phyloP scores from a whole-genome alignment of 768 basidiomycete genomes.

The Megacollybia marginata region DNA sequence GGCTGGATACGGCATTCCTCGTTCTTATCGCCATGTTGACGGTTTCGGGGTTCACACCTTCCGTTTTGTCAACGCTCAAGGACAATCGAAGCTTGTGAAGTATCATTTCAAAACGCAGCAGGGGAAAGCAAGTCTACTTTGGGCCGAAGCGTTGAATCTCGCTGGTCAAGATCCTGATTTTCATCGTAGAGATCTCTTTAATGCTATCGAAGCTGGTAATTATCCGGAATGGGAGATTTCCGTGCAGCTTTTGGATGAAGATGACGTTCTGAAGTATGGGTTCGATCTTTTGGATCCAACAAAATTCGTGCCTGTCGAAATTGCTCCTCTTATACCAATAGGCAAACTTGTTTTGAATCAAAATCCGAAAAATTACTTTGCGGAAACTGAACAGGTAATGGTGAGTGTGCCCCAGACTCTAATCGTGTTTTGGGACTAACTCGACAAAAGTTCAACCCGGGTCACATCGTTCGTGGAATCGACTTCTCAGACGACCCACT shows the following conservation, averaged over 20 bases:
- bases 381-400: background rate
- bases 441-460: background rate
- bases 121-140: slow-evolving; percentile 4
- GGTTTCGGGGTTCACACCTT: background rate
- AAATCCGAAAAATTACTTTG: background rate
- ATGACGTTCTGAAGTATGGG: background rate
- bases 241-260: background rate
- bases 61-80: background rate
- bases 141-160: slow-evolving; percentile 7
- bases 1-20: background rate
- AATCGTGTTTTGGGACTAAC: background rate
- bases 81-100: background rate
- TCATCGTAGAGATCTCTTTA: background rate
- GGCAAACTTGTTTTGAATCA: background rate
- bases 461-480: background rate
- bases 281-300: background rate
- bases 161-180: background rate
- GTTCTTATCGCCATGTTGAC: background rate
- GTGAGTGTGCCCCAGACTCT: background rate
- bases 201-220: background rate
- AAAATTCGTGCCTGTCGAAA: background rate
- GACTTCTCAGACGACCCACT: background rate
- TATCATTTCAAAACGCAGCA: background rate
- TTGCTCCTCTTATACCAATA: background rate
- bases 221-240: background rate